Percentiles rank a stretch among this genome's conserved stretches.
Evolutionary conservation across 2,329 filamentous ascomycete genomes (phyloP).

Genomic region (Penicillium sp.): DNA sequence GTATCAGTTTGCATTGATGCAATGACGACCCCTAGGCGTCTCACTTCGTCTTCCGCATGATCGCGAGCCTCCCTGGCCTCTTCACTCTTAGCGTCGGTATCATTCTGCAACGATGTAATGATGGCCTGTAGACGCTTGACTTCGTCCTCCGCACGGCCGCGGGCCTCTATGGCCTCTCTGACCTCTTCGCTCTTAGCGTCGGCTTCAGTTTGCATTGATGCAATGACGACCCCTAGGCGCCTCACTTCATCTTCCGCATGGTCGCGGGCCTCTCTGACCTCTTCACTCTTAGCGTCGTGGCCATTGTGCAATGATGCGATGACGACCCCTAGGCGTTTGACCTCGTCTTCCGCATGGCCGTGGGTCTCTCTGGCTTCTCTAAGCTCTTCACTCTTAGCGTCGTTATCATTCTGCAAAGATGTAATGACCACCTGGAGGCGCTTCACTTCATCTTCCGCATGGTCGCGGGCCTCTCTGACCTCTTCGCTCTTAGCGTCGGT

Average conservation of each 20-base stretch:
- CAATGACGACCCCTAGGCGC: background rate
- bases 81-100: conserved; percentile 15
- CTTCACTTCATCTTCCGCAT: conserved; percentile 28
- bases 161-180: conserved; percentile 5
- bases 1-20: background rate
- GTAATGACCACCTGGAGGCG: conserved; percentile 26
- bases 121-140: conserved; percentile 14
- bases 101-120: conserved; percentile 16
- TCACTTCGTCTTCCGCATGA: conserved; percentile 27
- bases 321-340: background rate
- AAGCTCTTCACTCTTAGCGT: background rate
- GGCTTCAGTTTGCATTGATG: background rate
- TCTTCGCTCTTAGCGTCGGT: conserved; percentile 19
- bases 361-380: background rate
- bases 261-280: background rate
- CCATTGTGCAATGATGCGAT: background rate
- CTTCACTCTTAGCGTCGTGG: background rate
- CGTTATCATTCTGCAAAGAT: background rate
- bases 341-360: background rate
- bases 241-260: background rate
- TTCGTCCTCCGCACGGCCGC: conserved; percentile 15
- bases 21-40: conserved; percentile 26
- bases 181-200: background rate
- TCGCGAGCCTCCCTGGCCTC: conserved; percentile 19
- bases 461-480: conserved; percentile 18